Evolutionary conservation across 1,284 basidiomycete genomes (phyloP).

Genomic region (Xanthoconium separans): DNA sequence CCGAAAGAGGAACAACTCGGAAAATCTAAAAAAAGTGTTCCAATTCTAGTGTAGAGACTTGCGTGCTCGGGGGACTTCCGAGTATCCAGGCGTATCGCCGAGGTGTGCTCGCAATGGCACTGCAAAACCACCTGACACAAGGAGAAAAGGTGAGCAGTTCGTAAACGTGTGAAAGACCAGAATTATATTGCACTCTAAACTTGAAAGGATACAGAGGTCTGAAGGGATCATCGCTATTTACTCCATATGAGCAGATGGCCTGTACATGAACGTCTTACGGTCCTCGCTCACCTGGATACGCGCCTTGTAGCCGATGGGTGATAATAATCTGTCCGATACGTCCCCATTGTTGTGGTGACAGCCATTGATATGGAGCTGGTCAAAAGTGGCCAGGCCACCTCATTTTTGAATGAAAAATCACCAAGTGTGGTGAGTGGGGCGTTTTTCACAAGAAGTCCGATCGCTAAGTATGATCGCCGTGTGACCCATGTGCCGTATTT

Average conservation of each 20-base stretch:
- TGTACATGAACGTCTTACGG: neutral
- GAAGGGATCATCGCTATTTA: conserved; percentile 8
- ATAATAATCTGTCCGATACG: conserved; percentile 7
- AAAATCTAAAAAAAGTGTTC: conserved; percentile 1
- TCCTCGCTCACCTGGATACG: conserved; percentile 10
- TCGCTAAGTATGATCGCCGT: conserved; percentile 28
- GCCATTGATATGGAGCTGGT: conserved; percentile 8
- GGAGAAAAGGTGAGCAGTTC: conserved; percentile 1
- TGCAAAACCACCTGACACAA: conserved; percentile 9
- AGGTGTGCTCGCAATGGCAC: conserved; percentile 6
- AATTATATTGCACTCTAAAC: neutral
- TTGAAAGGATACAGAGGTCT: neutral
- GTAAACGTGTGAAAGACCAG: neutral
- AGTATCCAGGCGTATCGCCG: conserved; percentile 14
- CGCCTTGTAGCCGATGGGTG: conserved; percentile 4
- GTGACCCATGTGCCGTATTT: conserved; percentile 11
- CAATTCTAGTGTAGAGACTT: conserved; percentile 5
- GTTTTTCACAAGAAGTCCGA: conserved; percentile 17
- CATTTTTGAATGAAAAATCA: conserved; percentile 27
- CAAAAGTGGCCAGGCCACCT: conserved; percentile 9
- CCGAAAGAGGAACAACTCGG: neutral
- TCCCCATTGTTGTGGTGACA: conserved; percentile 4
- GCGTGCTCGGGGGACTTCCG: neutral
- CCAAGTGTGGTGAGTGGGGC: conserved; percentile 17
- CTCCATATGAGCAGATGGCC: conserved; percentile 7